Base-by-base conservation (phyloP, 176 grass and related monocot species). In the Panicum miliaceum region DNA sequence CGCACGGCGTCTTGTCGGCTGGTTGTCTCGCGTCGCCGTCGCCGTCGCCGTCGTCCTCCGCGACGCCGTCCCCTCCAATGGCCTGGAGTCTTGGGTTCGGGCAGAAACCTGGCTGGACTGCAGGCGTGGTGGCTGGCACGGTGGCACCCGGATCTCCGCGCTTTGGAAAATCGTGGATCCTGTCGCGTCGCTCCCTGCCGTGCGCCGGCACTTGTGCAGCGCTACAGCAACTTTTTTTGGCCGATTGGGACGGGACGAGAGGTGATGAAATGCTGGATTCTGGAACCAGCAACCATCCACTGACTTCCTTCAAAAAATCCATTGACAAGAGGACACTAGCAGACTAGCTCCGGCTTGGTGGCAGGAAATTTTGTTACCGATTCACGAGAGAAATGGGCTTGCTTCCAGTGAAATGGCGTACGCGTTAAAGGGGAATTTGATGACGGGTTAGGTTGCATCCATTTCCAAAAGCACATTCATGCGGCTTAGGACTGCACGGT, bases 1-100 rank as follows among this genome's bases (percentile, higher is more conserved):
- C 18, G 69, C 81, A 74, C 43, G 57, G 57, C 62, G 60, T 15
- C 45, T 54, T 76, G 82, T 75, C 82, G 71, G 82, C 71, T 76
- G 69, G 32, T 46, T 54, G 63, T 40, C 46, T 26, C 47, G 51
- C 46, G 45, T 1, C 58, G 41, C 40, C 66, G 64, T 25, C 35
- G 50, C 53, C 54, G 32, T 2, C 27, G n/a, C 3, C 38, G 3
- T 11, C 73, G 73, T 2, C 73, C 5, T 23, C 29, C 29, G 29
- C 29, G 29, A 32, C 29, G 29, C 29, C 20, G 19, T 13, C 34
- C 15, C 22, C 34, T 57, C 20, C 73, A 58, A 23, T 57, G 50
- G 51, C 13, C 3, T 15, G 34, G 73, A 14, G 34, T 2, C 7
- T 52, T 22, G 15, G 20, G 50, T 7, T 75, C 29, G 34, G 20